Evolutionary conservation across 495 filamentous ascomycete species (phyloP).

Genomic region (Aspergillus indologenus): DNA sequence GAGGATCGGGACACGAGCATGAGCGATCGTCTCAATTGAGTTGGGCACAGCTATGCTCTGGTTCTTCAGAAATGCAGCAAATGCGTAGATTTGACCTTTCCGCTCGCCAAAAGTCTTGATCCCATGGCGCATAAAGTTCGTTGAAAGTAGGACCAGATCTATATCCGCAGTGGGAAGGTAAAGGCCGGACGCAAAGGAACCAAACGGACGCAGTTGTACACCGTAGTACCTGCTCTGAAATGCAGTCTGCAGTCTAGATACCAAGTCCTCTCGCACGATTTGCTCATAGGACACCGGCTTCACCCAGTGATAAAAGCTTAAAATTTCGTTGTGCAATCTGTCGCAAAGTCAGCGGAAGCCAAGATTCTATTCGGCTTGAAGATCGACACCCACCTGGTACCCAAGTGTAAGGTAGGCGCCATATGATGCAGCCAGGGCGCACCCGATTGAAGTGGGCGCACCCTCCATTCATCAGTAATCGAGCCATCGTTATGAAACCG

Average conservation of each 20-base stretch:
- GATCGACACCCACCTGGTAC: slow-evolving; percentile 27
- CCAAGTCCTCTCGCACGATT: slow-evolving; percentile 65
- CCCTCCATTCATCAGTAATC: slow-evolving; percentile 58
- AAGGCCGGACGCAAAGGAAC: slow-evolving; percentile 84
- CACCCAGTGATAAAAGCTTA: slow-evolving; percentile 84
- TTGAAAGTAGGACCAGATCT: slow-evolving; percentile 82
- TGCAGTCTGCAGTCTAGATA: slow-evolving; percentile 56
- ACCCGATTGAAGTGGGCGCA: slow-evolving; percentile 38
- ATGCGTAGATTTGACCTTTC: slow-evolving; percentile 45
- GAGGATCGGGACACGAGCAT: slow-evolving; percentile 86
- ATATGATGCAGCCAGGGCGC: slow-evolving; percentile 59
- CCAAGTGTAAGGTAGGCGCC: slow-evolving; percentile 29
- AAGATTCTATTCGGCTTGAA: not conserved
- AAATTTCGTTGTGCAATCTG: slow-evolving; percentile 77
- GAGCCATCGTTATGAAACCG: slow-evolving; percentile 43
- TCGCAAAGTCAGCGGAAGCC: slow-evolving; percentile 5
- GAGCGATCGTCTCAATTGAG: slow-evolving; percentile 60
- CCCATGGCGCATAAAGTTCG: slow-evolving; percentile 48
- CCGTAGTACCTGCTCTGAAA: slow-evolving; percentile 52
- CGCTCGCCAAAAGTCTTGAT: slow-evolving; percentile 42
- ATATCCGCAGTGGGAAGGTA: slow-evolving; percentile 93
- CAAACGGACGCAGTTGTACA: slow-evolving; percentile 69
- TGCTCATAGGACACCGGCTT: slow-evolving; percentile 75
- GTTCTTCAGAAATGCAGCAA: slow-evolving; percentile 49
- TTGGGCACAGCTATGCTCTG: slow-evolving; percentile 47